phyloP scores from a whole-genome alignment of 1,284 basidiomycete species.

The Cryptococcus amylolentus region DNA sequence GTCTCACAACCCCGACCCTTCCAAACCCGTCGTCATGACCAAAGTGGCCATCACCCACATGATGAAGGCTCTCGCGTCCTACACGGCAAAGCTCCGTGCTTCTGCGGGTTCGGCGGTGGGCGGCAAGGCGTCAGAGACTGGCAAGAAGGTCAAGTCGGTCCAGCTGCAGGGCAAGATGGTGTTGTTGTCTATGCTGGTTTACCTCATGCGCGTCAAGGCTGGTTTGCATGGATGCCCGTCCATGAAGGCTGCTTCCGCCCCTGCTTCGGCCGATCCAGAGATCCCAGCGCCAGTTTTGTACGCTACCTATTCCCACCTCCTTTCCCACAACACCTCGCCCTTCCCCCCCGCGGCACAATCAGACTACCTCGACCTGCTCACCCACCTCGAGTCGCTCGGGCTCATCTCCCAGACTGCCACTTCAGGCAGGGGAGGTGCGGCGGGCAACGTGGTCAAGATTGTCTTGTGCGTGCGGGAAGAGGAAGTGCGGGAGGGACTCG shows the following conservation, averaged over 20 bases:
- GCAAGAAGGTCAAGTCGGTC: constrained; percentile 40
- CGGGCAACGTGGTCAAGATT: constrained; percentile 15
- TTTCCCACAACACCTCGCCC: constrained; percentile 29
- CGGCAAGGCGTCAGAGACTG: constrained; percentile 14
- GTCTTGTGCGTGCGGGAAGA: constrained; percentile 37
- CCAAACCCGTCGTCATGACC: constrained; percentile 16
- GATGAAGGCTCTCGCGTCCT: constrained; percentile 41
- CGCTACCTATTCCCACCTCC: constrained; percentile 38
- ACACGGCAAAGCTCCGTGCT: constrained; percentile 37
- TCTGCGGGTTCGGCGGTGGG: constrained; percentile 31
- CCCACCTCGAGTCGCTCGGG: constrained; percentile 44
- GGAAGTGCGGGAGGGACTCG: constrained; percentile 35
- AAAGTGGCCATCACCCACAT: constrained; percentile 38
- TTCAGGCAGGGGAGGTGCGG: constrained; percentile 1
- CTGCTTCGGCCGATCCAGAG: constrained; percentile 12
- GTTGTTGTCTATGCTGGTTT: constrained; percentile 39
- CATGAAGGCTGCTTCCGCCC: constrained; percentile 6
- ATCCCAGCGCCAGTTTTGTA: constrained; percentile 32
- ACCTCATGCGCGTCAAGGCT: constrained; percentile 24
- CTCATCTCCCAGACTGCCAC: constrained; percentile 20
- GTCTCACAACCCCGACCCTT: constrained; percentile 1
- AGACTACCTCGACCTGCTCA: constrained; percentile 45
- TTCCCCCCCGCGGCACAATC: constrained; percentile 44
- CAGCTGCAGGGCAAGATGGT: constrained; percentile 47
- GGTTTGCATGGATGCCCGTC: constrained; percentile 30